Base-by-base conservation (phyloP, 2,329 filamentous ascomycete genomes). In the Fusarium lyarnte region DNA sequence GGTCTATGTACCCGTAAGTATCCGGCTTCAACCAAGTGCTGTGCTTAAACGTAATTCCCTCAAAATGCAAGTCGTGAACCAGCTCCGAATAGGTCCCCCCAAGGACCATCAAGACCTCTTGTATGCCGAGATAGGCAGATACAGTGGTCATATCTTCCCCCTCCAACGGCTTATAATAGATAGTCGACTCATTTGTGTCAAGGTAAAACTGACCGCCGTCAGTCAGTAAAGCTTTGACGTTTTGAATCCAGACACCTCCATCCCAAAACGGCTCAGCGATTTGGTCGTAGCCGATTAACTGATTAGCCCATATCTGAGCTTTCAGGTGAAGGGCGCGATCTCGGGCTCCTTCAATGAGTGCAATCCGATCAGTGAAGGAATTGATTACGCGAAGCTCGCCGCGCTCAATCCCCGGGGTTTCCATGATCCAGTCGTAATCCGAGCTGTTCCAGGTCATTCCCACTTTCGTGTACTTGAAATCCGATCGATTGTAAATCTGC, bases 231-330 rank as follows among this genome's bases (percentile, higher is more conserved):
- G 36, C 36, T n/a, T 35, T 63, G 21, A 61, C 60, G 3, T 63
- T 63, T 3, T 63, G 54, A 8, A 63, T 61, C 60, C 54, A 49
- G 1, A 63, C 17, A 14, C 60, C 60, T n/a, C 54, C 54, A 43
- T 61, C 54, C 60, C 54, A 63, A 10, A 63, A 63, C 2, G 60
- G 60, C 5, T 63, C 31, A 8, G 54, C 60, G 7, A 63, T 51
- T 21, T 61, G 60, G 25, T 61, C 54, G 17, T 63, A 63, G 8
- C 54, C 54, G 14, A 63, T 63, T 21, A 63, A 19, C 38, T 63
- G 54, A 29, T 63, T 63, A 10, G 54, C 55, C 60, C 60, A 60
- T 43, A 51, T 60, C 4, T 51, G 1, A 2, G 11, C 43, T 31
- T 63, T 63, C 60, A 63, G 60, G 16, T 38, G 16, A 6, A 63